phyloP scores from a whole-genome alignment of 202 grass and related monocot genomes.

The Brachypodium distachyon region DNA sequence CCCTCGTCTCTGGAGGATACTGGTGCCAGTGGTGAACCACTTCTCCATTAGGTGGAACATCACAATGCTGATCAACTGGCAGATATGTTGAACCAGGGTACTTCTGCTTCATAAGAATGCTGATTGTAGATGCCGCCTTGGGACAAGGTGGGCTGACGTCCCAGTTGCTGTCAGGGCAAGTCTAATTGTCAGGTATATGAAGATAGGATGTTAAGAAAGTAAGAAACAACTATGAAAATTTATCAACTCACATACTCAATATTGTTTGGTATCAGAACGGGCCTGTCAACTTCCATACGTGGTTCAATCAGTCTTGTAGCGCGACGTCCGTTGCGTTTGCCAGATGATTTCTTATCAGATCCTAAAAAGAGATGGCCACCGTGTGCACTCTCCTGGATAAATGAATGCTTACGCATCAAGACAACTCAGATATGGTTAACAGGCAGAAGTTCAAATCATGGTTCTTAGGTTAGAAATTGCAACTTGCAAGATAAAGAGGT shows the following conservation, averaged over 20 bases:
- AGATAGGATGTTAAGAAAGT: neutral
- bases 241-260: conserved; percentile 16
- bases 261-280: conserved; percentile 26
- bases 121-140: conserved; percentile 30
- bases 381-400: conserved; percentile 14
- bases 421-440: neutral
- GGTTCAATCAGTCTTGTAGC: conserved; percentile 21
- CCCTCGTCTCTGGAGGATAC: conserved; percentile 17
- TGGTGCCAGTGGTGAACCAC: conserved; percentile 20
- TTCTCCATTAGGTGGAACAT: conserved; percentile 17
- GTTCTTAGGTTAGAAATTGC: neutral
- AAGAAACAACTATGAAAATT: neutral
- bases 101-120: conserved; percentile 28
- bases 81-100: conserved; percentile 35
- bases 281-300: conserved; percentile 29
- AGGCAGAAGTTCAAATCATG: neutral
- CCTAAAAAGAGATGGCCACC: neutral
- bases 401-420: neutral
- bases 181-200: conserved; percentile 4
- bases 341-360: conserved; percentile 14
- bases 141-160: conserved; percentile 27
- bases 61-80: conserved; percentile 5
- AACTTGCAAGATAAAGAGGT: neutral
- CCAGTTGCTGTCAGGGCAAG: conserved; percentile 22
- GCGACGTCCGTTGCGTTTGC: conserved; percentile 2